Base-by-base conservation (phyloP, 1,139 yeast genomes). In the Saccharomyces hybrid region DNA sequence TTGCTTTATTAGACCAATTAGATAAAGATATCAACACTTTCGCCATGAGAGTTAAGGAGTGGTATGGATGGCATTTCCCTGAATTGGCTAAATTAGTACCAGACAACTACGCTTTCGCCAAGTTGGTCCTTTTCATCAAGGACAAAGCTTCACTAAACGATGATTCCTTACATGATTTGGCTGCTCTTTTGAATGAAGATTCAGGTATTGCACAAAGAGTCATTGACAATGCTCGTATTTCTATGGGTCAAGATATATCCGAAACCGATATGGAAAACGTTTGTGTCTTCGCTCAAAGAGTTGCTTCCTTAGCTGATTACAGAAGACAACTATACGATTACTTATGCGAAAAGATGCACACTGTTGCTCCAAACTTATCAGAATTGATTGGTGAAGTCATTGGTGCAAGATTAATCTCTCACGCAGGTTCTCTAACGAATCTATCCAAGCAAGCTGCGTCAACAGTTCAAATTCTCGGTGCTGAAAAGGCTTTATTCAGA, bases 21-120 rank as follows among this genome's bases (percentile, higher is more conserved):
- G 99, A 93, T 76, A 93, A 93, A 78, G 99, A 93, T 71, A 84
- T 93, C 73, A 93, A 93, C 77, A 93, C 98, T 56, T 93, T 88
- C 74, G 93, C 98, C 60, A 93, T 93, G 99, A 86, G 99, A 79
- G 91, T 88, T 70, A 93, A 93, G 80, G 99, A 93, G 78, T 93
- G 99, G 99, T 93, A 93, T 76, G 98, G 98, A 64, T 93, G 99
- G 99, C 99, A 93, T 75, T 93, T 93, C 84, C 99, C 99, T 56
- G 99, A 93, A 78, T 83, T 93, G 78, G 96, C 97, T 65, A 90
- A 89, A 77, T 82, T 93, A 73, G 93, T 90, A 61, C 85, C 89
- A 64, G 99, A 93, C 77, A 91, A 91, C 78, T 87, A 88, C 75
- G 78, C 81, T 62, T 93, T 82, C 74, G 97, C 97, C 66, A 84